Conservation (phyloP, 192 early-diverging fungal species). For the Podila horticola region DNA sequence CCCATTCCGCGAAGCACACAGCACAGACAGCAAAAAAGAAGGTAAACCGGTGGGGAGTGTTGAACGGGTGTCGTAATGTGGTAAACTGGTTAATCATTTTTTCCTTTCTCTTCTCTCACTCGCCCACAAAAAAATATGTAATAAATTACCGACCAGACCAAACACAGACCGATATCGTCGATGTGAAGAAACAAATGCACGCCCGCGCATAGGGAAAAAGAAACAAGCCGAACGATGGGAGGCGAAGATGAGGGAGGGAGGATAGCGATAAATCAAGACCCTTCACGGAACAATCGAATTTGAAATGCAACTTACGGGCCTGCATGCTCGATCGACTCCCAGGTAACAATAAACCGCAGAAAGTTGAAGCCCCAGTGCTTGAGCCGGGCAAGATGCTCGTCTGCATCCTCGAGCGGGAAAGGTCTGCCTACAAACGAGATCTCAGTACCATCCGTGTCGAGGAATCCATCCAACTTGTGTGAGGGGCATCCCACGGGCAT, state of each 20-base stretch:
- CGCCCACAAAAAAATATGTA: too few relatives aligned
- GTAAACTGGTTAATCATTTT: too few relatives aligned
- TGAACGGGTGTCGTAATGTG: too few relatives aligned
- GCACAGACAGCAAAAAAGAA: too few relatives aligned
- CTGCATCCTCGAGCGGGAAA: slow-evolving; percentile 74
- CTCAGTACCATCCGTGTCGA: slow-evolving; percentile 62
- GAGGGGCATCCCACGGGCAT: slow-evolving; percentile 57
- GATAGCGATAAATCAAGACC: neutral
- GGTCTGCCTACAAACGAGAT: slow-evolving; percentile 81
- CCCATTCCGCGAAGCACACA: too few relatives aligned
- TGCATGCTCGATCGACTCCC: slow-evolving; percentile 79
- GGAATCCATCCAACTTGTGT: slow-evolving; percentile 56
- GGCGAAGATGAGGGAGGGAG: neutral
- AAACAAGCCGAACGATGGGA: neutral
- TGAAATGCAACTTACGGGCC: slow-evolving; percentile 60
- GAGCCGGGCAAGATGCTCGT: slow-evolving; percentile 75
- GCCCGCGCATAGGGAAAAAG: neutral
- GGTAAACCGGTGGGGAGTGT: too few relatives aligned
- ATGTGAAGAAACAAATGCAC: neutral
- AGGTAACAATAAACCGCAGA: slow-evolving; percentile 74
- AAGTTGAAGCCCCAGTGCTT: slow-evolving; percentile 79
- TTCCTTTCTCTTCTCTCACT: too few relatives aligned
- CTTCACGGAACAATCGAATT: neutral
- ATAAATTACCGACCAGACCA: too few relatives aligned
- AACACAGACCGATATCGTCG: too few relatives aligned